Evolutionary conservation across 2,329 filamentous ascomycete genomes (phyloP), one percentile per base, ranked within the genome.

Genomic region (Venturia effusa): DNA sequence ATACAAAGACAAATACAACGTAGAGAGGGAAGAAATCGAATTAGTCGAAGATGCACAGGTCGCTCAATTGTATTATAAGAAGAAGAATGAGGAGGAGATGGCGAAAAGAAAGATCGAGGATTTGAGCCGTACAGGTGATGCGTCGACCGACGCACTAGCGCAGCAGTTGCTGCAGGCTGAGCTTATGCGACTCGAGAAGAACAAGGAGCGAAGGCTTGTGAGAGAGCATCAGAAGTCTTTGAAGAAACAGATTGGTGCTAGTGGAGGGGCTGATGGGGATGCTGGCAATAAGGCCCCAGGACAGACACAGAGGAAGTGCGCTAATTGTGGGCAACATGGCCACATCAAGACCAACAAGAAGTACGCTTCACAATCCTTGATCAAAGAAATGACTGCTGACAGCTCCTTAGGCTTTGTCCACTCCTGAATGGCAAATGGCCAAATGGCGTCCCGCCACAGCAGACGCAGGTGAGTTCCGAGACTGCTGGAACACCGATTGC

Each of bases 281-380:
- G 43, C 22, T 34, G 30, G 51, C 11, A 63, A 40, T 10, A 39
- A 39, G 32, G 22, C 27, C 22, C 54, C 54, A 19, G 62, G 62
- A 3, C 51, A 59, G 54, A 87, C 85, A 13, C 81, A 83, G 64
- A 84, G 95, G 70, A 97, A 97, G 79, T 99, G 94, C 78, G 94
- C 94, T 68, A 97, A 97, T 76, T 99, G 94, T 77, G 94, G 94
- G 61, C 89, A 94, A 75, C 89, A 96, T 63, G 94, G 94, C 39
- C 94, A 99, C 73, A 99, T 99, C 81, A 97, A 97, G 78, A 97
- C 93, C 59, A 97, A 97, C 81, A 96, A 97, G 80, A 97, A 97
- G 91, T 94, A 84, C 77, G 81, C 76, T 62, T 57, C 64, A 65
- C 30, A 68, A 45, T 63, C 59, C 37, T 51, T 59, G 22, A 61